phyloP scores from a whole-genome alignment of 2,329 filamentous ascomycete species.

The Verruconis gallopava region DNA sequence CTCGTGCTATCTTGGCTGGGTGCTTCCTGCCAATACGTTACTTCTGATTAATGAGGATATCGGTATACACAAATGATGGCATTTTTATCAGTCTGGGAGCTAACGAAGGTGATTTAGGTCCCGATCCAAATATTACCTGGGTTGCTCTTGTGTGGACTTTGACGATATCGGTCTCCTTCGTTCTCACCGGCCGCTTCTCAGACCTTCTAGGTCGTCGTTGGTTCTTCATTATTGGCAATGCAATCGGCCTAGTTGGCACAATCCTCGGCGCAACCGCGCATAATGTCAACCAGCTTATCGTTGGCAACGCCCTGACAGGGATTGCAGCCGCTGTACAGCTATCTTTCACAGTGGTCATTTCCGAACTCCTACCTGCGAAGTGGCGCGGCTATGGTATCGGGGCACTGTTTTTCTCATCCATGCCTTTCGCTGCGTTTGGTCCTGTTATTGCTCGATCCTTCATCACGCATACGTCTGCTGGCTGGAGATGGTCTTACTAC shows the following conservation, averaged over 20 bases:
- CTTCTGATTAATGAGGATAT: constrained; percentile 7
- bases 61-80: constrained; percentile 16
- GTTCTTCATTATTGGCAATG: constrained; percentile 15
- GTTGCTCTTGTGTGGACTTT: constrained; percentile 14
- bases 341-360: constrained; percentile 14
- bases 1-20: neutral
- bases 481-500: constrained; percentile 19
- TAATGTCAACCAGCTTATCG: constrained; percentile 13
- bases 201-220: constrained; percentile 15
- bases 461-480: constrained; percentile 2
- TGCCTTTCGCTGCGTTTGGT: constrained; percentile 11
- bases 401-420: constrained; percentile 13
- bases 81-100: no score
- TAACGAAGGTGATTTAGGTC: no score
- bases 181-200: constrained; percentile 18
- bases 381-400: constrained; percentile 13
- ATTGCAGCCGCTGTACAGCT: constrained; percentile 14
- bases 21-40: neutral
- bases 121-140: constrained; percentile 15
- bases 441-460: constrained; percentile 8
- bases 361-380: constrained; percentile 14
- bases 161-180: constrained; percentile 13
- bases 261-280: constrained; percentile 14
- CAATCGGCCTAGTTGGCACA: constrained; percentile 13
- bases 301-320: constrained; percentile 13